Conservation (phyloP, 2,329 filamentous ascomycete genomes). For the Lachnellula hyalina region DNA sequence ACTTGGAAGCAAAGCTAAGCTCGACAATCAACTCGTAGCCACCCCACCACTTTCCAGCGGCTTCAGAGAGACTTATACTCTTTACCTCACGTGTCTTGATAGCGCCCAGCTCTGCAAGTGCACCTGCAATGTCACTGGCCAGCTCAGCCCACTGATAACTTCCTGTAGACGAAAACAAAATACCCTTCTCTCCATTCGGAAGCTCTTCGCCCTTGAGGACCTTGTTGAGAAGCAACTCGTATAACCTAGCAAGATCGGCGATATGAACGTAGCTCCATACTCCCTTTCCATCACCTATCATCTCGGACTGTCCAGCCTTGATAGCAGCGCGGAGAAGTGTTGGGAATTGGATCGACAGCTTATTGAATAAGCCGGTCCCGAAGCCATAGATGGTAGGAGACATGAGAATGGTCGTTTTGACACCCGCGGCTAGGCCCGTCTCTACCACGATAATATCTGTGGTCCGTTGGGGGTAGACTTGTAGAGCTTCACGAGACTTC, state of each 20-base stretch:
- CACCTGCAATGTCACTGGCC: slow-evolving; percentile 32
- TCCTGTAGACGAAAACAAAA: slow-evolving; percentile 38
- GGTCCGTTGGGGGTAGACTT: slow-evolving; percentile 40
- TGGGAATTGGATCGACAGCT: slow-evolving; percentile 35
- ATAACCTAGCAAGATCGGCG: slow-evolving; percentile 37
- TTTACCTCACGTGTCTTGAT: slow-evolving; percentile 27
- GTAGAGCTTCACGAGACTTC: slow-evolving; percentile 32
- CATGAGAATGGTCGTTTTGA: slow-evolving; percentile 43
- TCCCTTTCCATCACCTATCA: slow-evolving; percentile 34
- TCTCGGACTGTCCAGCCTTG: slow-evolving; percentile 24
- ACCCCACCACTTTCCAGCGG: slow-evolving; percentile 12
- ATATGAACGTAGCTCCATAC: slow-evolving; percentile 42
- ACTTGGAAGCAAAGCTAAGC: slow-evolving; percentile 31
- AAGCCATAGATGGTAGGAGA: slow-evolving; percentile 42
- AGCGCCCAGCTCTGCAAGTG: slow-evolving; percentile 28
- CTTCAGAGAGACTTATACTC: slow-evolving; percentile 28
- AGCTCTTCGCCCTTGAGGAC: slow-evolving; percentile 31
- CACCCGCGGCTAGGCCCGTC: slow-evolving; percentile 33
- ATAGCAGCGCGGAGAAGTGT: slow-evolving; percentile 29
- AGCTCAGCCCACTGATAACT: slow-evolving; percentile 36
- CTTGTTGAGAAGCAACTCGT: slow-evolving; percentile 34
- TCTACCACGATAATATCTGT: slow-evolving; percentile 40
- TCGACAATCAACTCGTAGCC: slow-evolving; percentile 26
- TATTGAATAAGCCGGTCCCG: slow-evolving; percentile 38
- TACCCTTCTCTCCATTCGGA: slow-evolving; percentile 34